Percentiles rank a stretch among this genome's conserved stretches.
phyloP scores from a whole-genome alignment of 208 protist genomes.

The Acanthamoeba sp. region DNA sequence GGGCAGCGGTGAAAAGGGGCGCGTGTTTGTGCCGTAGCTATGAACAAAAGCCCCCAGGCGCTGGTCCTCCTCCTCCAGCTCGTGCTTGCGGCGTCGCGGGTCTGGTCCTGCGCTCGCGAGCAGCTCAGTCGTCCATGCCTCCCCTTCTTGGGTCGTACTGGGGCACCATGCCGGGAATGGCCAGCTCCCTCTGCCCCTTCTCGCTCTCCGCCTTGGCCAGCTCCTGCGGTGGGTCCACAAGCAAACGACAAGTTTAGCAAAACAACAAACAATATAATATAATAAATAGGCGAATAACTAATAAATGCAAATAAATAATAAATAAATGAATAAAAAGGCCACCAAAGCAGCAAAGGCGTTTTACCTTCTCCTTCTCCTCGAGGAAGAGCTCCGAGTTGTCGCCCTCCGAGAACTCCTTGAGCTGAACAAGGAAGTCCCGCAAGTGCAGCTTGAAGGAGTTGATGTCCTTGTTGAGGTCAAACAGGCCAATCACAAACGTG shows the following conservation, averaged over 20 bases:
- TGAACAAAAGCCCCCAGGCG: too few relatives aligned
- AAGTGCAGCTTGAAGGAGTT: constrained; percentile 89
- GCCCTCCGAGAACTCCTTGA: constrained; percentile 82
- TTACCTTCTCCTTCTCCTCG: constrained; percentile 53
- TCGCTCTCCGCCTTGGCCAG: constrained; percentile 61
- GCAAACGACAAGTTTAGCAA: not conserved
- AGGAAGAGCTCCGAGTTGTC: constrained; percentile 66
- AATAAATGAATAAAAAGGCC: not conserved
- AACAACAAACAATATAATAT: too few relatives aligned
- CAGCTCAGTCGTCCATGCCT: constrained; percentile 20
- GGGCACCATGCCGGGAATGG: constrained; percentile 72
- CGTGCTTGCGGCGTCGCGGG: too few relatives aligned
- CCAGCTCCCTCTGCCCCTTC: constrained; percentile 23
- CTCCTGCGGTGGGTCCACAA: not conserved
- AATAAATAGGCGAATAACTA: not conserved
- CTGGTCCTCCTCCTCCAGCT: too few relatives aligned
- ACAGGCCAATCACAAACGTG: constrained; percentile 79
- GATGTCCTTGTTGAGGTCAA: constrained; percentile 79
- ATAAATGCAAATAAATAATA: not conserved
- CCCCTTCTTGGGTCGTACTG: constrained; percentile 60
- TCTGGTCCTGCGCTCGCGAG: too few relatives aligned
- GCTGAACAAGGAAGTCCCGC: constrained; percentile 92
- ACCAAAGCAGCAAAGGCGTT: too few relatives aligned
- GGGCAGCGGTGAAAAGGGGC: too few relatives aligned
- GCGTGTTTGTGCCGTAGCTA: too few relatives aligned